Evolutionary conservation across 2,329 filamentous ascomycete genomes (phyloP).

Genomic region (Thelonectria rubi): DNA sequence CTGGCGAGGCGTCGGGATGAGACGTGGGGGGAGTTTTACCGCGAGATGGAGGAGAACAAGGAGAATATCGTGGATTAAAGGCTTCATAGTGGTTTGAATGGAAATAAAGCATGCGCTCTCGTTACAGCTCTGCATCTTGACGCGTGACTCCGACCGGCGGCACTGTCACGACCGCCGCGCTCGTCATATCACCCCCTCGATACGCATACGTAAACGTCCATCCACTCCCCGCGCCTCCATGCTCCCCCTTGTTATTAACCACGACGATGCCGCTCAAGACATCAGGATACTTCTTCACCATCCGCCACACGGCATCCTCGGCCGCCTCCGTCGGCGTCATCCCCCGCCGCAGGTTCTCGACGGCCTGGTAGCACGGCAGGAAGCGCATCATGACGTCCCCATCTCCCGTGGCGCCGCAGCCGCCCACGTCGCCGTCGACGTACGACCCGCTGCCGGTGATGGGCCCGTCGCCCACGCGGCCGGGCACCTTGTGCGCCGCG

Average conservation of each 20-base stretch:
- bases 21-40: background rate
- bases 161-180: conserved; percentile 56
- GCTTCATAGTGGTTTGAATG: too few relatives aligned
- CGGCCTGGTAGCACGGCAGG: conserved; percentile 65
- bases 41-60: background rate
- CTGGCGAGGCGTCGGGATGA: background rate
- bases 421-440: conserved; percentile 62
- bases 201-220: conserved; percentile 66
- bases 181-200: conserved; percentile 57
- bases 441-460: conserved; percentile 65
- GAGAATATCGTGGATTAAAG: too few relatives aligned
- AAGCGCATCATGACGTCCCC: conserved; percentile 68
- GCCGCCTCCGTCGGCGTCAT: conserved; percentile 59
- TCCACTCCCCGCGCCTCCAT: conserved; percentile 61
- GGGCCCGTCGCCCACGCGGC: conserved; percentile 64
- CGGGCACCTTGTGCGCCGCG: conserved; percentile 62
- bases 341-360: conserved; percentile 61
- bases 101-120: background rate
- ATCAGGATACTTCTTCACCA: conserved; percentile 57
- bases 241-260: conserved; percentile 57
- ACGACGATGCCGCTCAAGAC: conserved; percentile 61
- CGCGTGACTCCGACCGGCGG: conserved; percentile 21
- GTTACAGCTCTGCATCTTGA: background rate
- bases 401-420: conserved; percentile 65
- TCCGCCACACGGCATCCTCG: conserved; percentile 59